A percentile compares a stretch with the other conserved stretches of the same genome.
Evolutionary conservation across 495 filamentous ascomycete genomes (phyloP).

Genomic region (Hypomontagnella monticulosa): DNA sequence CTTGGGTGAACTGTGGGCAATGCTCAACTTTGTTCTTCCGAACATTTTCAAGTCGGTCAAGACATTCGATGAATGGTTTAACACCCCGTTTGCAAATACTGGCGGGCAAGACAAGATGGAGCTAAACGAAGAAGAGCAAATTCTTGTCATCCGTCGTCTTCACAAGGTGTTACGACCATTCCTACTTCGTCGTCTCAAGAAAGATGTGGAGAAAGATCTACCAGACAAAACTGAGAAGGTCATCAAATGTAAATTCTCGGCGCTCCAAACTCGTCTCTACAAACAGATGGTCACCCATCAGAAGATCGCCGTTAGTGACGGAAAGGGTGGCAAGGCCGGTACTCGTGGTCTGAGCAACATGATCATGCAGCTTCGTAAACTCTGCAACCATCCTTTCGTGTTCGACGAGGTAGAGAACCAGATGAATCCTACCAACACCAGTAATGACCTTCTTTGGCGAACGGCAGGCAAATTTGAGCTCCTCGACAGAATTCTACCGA

Average conservation of each 20-base stretch:
- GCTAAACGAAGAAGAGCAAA: constrained; percentile 97
- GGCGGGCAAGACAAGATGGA: constrained; percentile 99
- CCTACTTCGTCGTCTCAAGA: constrained; percentile 97
- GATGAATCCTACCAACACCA: constrained; percentile 87
- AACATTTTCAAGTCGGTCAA: constrained; percentile 99
- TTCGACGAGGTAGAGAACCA: constrained; percentile 98
- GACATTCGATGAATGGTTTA: constrained; percentile 99
- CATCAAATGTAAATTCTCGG: constrained; percentile 98
- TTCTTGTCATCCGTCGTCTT: constrained; percentile 96
- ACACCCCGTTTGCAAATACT: constrained; percentile 98
- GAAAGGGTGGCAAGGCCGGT: constrained; percentile 93
- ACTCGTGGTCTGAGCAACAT: constrained; percentile 98
- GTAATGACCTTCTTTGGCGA: constrained; percentile 94
- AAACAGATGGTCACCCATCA: constrained; percentile 96
- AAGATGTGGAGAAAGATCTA: constrained; percentile 98
- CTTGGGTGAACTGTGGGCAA: constrained; percentile 92
- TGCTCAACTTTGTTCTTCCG: constrained; percentile 97
- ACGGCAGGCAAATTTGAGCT: constrained; percentile 98
- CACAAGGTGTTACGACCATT: constrained; percentile 98
- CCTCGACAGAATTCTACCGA: constrained; percentile 89
- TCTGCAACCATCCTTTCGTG: constrained; percentile 99
- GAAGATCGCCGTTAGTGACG: constrained; percentile 91
- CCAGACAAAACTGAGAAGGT: constrained; percentile 99
- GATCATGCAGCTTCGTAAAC: constrained; percentile 98
- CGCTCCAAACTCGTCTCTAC: constrained; percentile 91